Evolutionary conservation across 1,284 basidiomycete genomes (phyloP), one percentile per base, ranked within the genome.

Genomic region (Neotropicomus parvogracilis): DNA sequence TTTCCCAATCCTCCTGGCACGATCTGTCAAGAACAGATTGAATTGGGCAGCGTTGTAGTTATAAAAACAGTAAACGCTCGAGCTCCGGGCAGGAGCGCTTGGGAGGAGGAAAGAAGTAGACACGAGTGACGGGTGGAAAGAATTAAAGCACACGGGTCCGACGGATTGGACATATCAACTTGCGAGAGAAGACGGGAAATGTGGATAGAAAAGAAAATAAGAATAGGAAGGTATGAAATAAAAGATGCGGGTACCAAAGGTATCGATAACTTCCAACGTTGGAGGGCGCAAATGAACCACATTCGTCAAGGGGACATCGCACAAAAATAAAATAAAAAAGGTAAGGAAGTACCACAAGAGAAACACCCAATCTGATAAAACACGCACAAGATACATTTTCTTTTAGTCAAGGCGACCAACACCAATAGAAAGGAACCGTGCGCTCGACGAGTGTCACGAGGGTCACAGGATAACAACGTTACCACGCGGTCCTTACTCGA

Each of bases 231-330:
- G 61, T 55, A 63, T 62, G 48, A 29, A 56, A 41, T 50, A 34
- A 44, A n/a, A 49, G 40, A 37, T 7, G 9, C 10, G 12, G 32
- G 40, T 26, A 47, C 39, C 57, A 47, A 49, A 55, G 59, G 59
- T 55, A 60, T 64, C 50, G 37, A 44, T 43, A 49, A 43, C 41
- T 48, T 49, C 59, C 50, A 58, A 41, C 42, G 47, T 46, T 20
- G 34, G 36, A 17, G 27, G 37, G 43, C 2, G 10, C 19, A 20
- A 29, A 21, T 6, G 36, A 24, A 34, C 27, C 43, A 55, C 35
- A 44, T 35, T 40, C 20, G 21, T 34, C 38, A 46, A 48, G 19
- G 21, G 33, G 37, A 36, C 27, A 47, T 43, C 6, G 17, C 45
- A 48, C 44, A 28, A 26, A 35, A 26, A n/a, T n/a, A n/a, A n/a